phyloP scores from a whole-genome alignment of 1,284 basidiomycete species.

The Acaromyces ingoldii region DNA sequence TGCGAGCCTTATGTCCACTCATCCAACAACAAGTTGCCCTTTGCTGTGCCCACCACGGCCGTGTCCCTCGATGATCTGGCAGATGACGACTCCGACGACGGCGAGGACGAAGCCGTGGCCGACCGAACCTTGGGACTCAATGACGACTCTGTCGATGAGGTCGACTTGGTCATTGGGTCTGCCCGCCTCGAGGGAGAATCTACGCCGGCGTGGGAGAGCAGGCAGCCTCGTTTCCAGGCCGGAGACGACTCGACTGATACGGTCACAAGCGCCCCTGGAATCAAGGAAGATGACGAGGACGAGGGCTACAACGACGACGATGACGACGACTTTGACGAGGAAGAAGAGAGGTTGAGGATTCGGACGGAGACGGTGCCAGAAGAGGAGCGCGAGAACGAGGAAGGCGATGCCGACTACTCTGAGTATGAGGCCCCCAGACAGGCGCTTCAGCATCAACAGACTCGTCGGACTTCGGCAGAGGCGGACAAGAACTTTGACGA shows the following conservation, averaged over 20 bases:
- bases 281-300: slow-evolving; percentile 9
- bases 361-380: neutral
- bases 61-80: slow-evolving; percentile 36
- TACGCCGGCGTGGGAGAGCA: neutral
- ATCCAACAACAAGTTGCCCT: slow-evolving; percentile 13
- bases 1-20: slow-evolving; percentile 20
- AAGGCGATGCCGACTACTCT: too few species aligned
- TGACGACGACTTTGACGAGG: slow-evolving; percentile 8
- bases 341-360: slow-evolving; percentile 2
- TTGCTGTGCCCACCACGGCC: slow-evolving; percentile 17
- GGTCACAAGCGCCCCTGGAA: neutral
- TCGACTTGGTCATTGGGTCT: slow-evolving; percentile 40
- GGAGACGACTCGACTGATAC: slow-evolving; percentile 1
- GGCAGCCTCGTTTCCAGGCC: neutral
- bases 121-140: slow-evolving; percentile 29
- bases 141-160: slow-evolving; percentile 42
- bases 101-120: slow-evolving; percentile 8
- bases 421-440: too few species aligned
- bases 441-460: neutral
- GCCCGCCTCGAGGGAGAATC: slow-evolving; percentile 19
- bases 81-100: slow-evolving; percentile 24
- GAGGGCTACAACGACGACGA: slow-evolving; percentile 10
- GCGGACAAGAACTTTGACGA: neutral
- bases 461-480: neutral
- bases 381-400: neutral